phyloP scores from a whole-genome alignment of 106 monocot genomes.

The Chionographis japonica region DNA sequence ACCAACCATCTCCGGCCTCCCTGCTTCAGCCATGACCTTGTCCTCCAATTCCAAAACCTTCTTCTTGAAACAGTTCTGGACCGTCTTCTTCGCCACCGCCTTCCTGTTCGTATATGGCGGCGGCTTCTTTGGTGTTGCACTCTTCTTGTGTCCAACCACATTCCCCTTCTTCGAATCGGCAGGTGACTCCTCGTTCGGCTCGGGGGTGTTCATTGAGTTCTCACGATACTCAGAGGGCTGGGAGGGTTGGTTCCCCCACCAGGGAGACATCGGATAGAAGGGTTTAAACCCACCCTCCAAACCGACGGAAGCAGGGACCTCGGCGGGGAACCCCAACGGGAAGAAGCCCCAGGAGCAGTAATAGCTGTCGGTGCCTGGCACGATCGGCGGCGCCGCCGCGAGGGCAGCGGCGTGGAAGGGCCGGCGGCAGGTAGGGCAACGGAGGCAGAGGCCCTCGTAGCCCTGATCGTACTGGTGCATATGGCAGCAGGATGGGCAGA shows the following conservation, averaged over 20 bases:
- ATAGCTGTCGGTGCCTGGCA: slow-evolving; percentile 66
- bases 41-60: not conserved
- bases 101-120: not conserved
- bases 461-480: slow-evolving; percentile 50
- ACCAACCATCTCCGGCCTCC: too few relatives aligned
- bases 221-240: too few relatives aligned
- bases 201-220: too few relatives aligned
- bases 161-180: too few relatives aligned
- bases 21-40: not conserved
- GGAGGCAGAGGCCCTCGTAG: slow-evolving; percentile 24
- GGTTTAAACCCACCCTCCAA: not conserved
- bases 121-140: not conserved
- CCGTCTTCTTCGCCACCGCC: not conserved
- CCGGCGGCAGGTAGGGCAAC: slow-evolving; percentile 43
- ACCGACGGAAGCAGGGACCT: slow-evolving; percentile 6
- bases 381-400: slow-evolving; percentile 42
- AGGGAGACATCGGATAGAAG: slow-evolving; percentile 4
- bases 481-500: slow-evolving; percentile 53
- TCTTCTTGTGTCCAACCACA: not conserved
- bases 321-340: slow-evolving; percentile 60
- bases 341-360: slow-evolving; percentile 80
- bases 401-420: slow-evolving; percentile 45
- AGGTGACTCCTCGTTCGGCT: too few relatives aligned
- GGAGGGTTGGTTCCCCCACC: not conserved
- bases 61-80: not conserved